These are phyloP conservation scores for Adiantum capillusveneris DNA, from an alignment of 75 land plant species.

Conservation along the genomic window DNA sequence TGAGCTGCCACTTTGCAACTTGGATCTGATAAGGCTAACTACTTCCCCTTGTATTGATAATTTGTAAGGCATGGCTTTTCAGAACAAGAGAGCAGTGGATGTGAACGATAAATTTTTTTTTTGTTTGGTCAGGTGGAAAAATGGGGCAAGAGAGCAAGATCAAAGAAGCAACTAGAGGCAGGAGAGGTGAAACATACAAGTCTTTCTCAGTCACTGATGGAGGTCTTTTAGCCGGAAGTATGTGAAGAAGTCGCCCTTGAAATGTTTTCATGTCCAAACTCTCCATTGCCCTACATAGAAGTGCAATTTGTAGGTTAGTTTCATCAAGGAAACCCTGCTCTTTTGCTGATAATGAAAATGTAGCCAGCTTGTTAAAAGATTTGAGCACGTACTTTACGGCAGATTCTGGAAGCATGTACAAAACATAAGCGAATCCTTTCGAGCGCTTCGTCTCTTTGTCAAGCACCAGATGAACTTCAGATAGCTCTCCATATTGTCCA, in stretches of 20 bases:
- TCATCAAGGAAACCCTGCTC: too few species aligned
- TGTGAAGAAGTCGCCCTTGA: conserved; percentile 87
- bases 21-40: too few species aligned
- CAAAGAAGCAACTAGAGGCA: not conserved
- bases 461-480: conserved; percentile 73
- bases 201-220: conserved; percentile 20
- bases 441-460: conserved; percentile 82
- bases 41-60: too few species aligned
- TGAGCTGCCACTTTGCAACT: too few species aligned
- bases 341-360: too few species aligned
- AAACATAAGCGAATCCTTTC: conserved; percentile 77
- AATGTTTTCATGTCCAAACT: conserved; percentile 77
- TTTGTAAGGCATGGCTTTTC: too few species aligned
- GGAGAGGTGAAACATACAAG: conserved; percentile 18
- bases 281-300: conserved; percentile 52
- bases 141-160: too few species aligned
- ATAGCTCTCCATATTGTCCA: conserved; percentile 59
- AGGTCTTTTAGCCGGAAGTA: conserved; percentile 71
- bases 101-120: too few species aligned
- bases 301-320: too few species aligned
- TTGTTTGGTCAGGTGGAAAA: too few species aligned
- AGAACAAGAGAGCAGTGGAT: too few species aligned
- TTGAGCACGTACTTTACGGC: conserved; percentile 59
- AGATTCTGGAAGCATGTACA: conserved; percentile 68
- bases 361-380: not conserved